phyloP scores from a whole-genome alignment of 768 basidiomycete genomes.

The Phaeotremella skinneri region DNA sequence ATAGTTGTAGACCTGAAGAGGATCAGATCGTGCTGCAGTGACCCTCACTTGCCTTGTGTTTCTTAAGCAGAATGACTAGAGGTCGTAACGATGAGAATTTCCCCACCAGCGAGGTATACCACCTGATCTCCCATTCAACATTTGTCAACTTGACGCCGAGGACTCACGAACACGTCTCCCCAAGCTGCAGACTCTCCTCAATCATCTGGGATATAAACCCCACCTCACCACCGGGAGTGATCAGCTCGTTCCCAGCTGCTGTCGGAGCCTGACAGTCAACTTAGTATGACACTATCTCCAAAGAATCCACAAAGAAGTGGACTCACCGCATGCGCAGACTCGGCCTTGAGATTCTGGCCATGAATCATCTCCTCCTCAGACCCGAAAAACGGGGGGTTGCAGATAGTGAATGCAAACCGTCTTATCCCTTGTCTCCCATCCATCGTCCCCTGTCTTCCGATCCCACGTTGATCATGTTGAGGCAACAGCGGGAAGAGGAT shows the following conservation, averaged over 20 bases:
- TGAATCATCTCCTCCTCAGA: constrained; percentile 65
- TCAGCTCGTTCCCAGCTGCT: constrained; percentile 81
- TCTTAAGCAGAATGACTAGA: constrained; percentile 61
- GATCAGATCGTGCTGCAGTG: not conserved
- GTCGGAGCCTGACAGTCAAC: constrained; percentile 71
- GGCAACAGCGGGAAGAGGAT: constrained; percentile 57
- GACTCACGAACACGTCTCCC: constrained; percentile 62
- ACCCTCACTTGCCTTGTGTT: constrained; percentile 53
- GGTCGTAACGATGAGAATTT: constrained; percentile 71
- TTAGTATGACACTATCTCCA: not conserved
- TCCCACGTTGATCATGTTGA: not conserved
- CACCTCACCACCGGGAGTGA: constrained; percentile 81
- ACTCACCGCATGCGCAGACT: constrained; percentile 68
- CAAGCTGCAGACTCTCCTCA: constrained; percentile 62
- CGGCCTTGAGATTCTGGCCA: constrained; percentile 65
- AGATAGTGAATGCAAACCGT: constrained; percentile 85
- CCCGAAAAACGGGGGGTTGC: constrained; percentile 95
- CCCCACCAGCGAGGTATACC: constrained; percentile 93
- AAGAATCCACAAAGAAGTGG: not conserved
- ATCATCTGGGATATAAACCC: constrained; percentile 76
- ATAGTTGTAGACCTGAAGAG: constrained; percentile 76
- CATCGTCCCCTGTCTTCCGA: not conserved
- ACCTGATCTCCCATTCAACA: constrained; percentile 55
- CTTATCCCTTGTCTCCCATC: too few species aligned
- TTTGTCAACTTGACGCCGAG: constrained; percentile 3